These are phyloP conservation scores for Pterula multifida DNA, from an alignment of 1,284 basidiomycete genomes.

Conservation along the genomic window DNA sequence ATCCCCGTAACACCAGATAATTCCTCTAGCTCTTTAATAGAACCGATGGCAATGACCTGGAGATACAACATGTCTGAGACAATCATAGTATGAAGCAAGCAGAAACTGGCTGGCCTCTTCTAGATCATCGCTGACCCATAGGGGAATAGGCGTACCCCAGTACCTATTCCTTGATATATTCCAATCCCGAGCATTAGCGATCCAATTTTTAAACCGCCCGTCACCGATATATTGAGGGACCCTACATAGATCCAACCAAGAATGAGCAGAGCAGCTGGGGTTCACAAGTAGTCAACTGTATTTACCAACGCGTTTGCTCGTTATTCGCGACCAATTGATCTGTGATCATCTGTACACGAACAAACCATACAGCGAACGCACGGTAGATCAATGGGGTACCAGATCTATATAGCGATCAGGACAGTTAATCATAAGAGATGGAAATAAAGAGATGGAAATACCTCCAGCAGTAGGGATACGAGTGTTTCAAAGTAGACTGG, in stretches of 20 bases:
- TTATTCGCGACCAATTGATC: constrained; percentile 90
- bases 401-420: constrained; percentile 42
- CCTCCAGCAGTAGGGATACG: constrained; percentile 98
- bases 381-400: constrained; percentile 95
- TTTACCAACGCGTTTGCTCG: constrained; percentile 80
- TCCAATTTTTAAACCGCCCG: constrained; percentile 93
- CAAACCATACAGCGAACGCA: constrained; percentile 94
- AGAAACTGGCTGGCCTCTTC: constrained; percentile 59
- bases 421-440: background rate
- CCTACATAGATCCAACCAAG: constrained; percentile 29
- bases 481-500: constrained; percentile 80
- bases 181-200: constrained; percentile 97
- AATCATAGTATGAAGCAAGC: background rate
- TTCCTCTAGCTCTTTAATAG: constrained; percentile 80
- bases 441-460: constrained; percentile 20
- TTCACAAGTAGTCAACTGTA: too few relatives aligned
- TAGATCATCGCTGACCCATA: constrained; percentile 92
- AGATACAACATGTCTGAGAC: constrained; percentile 5
- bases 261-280: too few relatives aligned
- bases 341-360: constrained; percentile 77
- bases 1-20: constrained; percentile 82
- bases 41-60: constrained; percentile 80
- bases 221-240: constrained; percentile 89
- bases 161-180: constrained; percentile 98
- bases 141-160: constrained; percentile 96